A percentile compares a stretch with the other conserved stretches of the same genome.
Evolutionary conservation across 1,139 yeast genomes (phyloP).

Genomic region (Geotrichum aggregatum): DNA sequence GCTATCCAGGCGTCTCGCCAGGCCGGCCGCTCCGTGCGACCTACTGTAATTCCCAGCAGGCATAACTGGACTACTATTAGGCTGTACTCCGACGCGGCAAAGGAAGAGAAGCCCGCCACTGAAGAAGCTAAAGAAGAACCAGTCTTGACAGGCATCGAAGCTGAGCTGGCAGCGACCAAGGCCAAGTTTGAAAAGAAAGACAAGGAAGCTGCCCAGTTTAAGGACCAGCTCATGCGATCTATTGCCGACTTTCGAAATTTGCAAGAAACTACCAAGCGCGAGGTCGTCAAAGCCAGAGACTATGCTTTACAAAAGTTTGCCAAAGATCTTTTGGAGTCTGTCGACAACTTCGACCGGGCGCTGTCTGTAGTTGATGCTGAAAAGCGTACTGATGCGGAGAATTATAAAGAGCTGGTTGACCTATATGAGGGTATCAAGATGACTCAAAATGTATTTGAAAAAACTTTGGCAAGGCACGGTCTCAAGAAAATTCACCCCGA

Average conservation of each 20-base stretch:
- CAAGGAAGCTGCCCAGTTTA: constrained; percentile 75
- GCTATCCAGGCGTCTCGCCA: constrained; percentile 7
- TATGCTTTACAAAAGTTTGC: constrained; percentile 93
- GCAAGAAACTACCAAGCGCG: constrained; percentile 86
- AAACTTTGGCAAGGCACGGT: constrained; percentile 79
- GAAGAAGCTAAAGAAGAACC: constrained; percentile 22
- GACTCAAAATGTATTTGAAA: constrained; percentile 85
- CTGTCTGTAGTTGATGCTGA: constrained; percentile 69
- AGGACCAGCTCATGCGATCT: constrained; percentile 77
- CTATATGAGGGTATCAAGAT: constrained; percentile 85
- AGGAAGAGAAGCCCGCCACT: constrained; percentile 10
- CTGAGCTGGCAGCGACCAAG: constrained; percentile 40
- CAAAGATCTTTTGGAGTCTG: constrained; percentile 80
- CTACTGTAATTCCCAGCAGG: constrained; percentile 1
- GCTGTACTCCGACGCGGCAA: constrained; percentile 8
- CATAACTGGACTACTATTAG: constrained; percentile 3
- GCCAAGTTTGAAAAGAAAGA: constrained; percentile 61
- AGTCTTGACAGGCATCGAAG: constrained; percentile 19
- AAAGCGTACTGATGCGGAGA: constrained; percentile 34
- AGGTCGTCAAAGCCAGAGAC: constrained; percentile 80
- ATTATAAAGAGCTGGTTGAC: constrained; percentile 58
- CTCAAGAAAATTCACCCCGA: constrained; percentile 75
- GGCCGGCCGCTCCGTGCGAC: constrained; percentile 4
- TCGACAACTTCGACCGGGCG: constrained; percentile 89
- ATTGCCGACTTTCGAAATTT: constrained; percentile 91